Base-by-base conservation (phyloP, 768 basidiomycete species). In the Austroboletus eburneus region DNA sequence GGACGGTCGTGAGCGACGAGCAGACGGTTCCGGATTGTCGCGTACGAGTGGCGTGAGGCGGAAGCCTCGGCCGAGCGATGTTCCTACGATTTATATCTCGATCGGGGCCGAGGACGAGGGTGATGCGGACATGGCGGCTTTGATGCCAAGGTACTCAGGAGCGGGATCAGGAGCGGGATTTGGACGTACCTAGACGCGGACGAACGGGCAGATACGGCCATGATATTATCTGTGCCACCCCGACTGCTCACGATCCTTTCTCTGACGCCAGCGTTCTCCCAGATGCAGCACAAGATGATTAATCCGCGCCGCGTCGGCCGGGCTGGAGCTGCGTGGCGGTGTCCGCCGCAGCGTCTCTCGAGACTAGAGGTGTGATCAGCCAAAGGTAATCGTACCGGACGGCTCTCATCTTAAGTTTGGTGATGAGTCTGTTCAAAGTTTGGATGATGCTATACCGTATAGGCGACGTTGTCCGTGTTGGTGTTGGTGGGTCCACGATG, bases 221-320 rank as follows among this genome's bases (percentile, higher is more conserved):
- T 64, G 59, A 64, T 63, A 36, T 41, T 59, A 41, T 62, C 62
- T 44, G 43, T 37, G 21, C 59, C 62, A 3, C 62, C 62, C 52
- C 46, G 7, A 53, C 56, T 12, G n/a, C 25, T 38, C 27, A 10
- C 1, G 50, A 30, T n/a, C 23, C 7, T 5, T 45, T 14, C 25
- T 27, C 42, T 10, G 10, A 10, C 6, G 4, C 23, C 12, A n/a
- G n/a, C n/a, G n/a, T n/a, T n/a, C n/a, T n/a, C n/a, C n/a, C n/a
- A n/a, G n/a, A n/a, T n/a, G n/a, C n/a, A n/a, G n/a, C n/a, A n/a
- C n/a, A n/a, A n/a, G n/a, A n/a, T n/a, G n/a, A n/a, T n/a, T n/a
- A n/a, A n/a, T n/a, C n/a, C n/a, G n/a, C n/a, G n/a, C n/a, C n/a
- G n/a, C n/a, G n/a, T n/a, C n/a, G n/a, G n/a, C n/a, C n/a, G n/a